Conservation (phyloP, 1,284 basidiomycete genomes). For the Pyrrhoderma noxium region DNA sequence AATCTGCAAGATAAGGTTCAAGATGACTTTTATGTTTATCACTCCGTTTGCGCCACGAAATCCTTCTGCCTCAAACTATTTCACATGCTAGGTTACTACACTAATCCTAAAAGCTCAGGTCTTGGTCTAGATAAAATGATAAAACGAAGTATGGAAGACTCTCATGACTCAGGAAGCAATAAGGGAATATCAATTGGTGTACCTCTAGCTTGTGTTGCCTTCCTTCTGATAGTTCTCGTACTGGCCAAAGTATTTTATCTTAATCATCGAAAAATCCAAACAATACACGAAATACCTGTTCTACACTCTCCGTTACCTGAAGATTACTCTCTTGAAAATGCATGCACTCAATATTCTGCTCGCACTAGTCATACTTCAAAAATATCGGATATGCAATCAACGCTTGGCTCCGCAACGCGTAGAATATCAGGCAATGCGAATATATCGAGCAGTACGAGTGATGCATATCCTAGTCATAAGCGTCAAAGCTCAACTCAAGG, state of each 20-base stretch:
- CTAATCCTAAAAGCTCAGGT: too few relatives aligned
- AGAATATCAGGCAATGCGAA: not conserved
- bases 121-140: too few relatives aligned
- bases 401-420: not conserved
- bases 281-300: conserved; percentile 11
- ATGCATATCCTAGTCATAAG: not conserved
- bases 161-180: too few relatives aligned
- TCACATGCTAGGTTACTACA: too few relatives aligned
- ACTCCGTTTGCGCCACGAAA: too few relatives aligned
- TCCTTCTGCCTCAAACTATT: too few relatives aligned
- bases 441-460: not conserved
- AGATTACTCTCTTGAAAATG: not conserved
- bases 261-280: conserved; percentile 13
- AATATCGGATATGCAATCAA: not conserved
- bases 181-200: not conserved
- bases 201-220: conserved; percentile 4
- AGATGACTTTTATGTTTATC: too few relatives aligned
- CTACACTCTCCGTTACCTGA: conserved; percentile 1
- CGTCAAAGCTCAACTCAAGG: conserved; percentile 5
- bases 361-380: not conserved
- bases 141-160: too few relatives aligned
- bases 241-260: conserved; percentile 10
- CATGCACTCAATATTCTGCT: not conserved
- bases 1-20: too few relatives aligned
- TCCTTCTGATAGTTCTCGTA: conserved; percentile 6